phyloP scores from a whole-genome alignment of 768 basidiomycete species.

The Coprinopsis cinerea region DNA sequence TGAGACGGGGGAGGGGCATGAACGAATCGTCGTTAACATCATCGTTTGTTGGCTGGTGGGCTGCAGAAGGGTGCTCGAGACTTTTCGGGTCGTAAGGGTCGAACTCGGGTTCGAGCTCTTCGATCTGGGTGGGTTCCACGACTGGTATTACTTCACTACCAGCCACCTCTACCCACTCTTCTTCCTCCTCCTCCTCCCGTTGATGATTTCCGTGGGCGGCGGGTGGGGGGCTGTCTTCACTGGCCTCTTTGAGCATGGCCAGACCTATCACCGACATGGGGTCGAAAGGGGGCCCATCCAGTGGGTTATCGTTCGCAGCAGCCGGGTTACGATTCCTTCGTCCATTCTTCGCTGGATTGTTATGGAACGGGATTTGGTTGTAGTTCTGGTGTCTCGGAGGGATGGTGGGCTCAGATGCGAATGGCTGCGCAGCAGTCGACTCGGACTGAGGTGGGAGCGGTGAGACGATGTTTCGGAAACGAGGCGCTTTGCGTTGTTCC shows the following conservation, averaged over 20 bases:
- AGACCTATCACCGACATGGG: slow-evolving; percentile 5
- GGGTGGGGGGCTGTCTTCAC: neutral
- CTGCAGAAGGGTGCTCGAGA: neutral
- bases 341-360: neutral
- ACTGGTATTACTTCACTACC: neutral
- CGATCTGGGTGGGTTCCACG: neutral
- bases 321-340: slow-evolving; percentile 1
- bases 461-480: slow-evolving; percentile 13
- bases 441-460: neutral
- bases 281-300: slow-evolving; percentile 10
- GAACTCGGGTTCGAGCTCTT: neutral
- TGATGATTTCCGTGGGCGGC: neutral
- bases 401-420: neutral
- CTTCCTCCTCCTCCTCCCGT: neutral
- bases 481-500: slow-evolving; percentile 13
- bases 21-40: slow-evolving; percentile 7
- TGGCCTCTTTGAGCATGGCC: slow-evolving; percentile 6
- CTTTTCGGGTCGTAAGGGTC: slow-evolving; percentile 10
- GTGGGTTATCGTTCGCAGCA: slow-evolving; percentile 6
- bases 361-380: slow-evolving; percentile 11
- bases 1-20: slow-evolving; percentile 10
- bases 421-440: neutral
- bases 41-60: neutral
- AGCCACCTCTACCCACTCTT: neutral
- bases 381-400: slow-evolving; percentile 9